phyloP scores from a whole-genome alignment of 352 stramenopile genomes.

The Globisporangium spinosum region DNA sequence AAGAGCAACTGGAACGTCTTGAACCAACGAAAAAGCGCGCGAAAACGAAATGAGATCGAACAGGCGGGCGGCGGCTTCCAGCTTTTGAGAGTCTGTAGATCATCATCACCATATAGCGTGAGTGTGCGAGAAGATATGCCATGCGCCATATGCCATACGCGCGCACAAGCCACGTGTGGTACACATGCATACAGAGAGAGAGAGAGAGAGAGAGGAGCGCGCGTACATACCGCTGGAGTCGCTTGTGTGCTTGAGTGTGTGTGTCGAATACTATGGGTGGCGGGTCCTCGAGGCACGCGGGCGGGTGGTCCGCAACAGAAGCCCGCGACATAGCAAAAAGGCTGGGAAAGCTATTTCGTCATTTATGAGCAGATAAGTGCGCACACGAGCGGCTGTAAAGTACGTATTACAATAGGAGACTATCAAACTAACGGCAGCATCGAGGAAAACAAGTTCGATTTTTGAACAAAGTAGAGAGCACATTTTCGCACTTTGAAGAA shows the following conservation, averaged over 20 bases:
- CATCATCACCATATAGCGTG: not conserved
- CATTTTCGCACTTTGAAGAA: constrained; percentile 2
- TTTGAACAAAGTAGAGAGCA: not conserved
- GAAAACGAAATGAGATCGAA: not conserved
- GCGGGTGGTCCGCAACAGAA: not conserved
- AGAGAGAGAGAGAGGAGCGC: not conserved
- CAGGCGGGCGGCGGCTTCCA: not conserved
- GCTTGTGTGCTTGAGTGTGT: not conserved
- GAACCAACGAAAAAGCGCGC: constrained; percentile 2
- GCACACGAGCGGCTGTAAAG: not conserved
- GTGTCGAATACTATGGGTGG: constrained; percentile 9
- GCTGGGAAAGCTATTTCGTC: not conserved
- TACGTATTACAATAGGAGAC: not conserved
- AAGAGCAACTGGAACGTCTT: constrained; percentile 1
- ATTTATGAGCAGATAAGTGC: not conserved
- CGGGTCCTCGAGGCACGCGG: not conserved
- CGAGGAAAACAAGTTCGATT: not conserved
- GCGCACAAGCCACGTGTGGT: not conserved
- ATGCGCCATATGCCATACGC: not conserved
- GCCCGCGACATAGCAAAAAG: not conserved
- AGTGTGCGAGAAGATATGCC: not conserved
- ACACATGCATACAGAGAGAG: not conserved
- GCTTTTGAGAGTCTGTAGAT: not conserved
- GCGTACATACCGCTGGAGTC: not conserved
- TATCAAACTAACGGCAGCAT: not conserved